These are phyloP conservation scores for Magnusiomyces suaveolens DNA, from an alignment of 1,139 yeast species.

Conservation along the genomic window DNA sequence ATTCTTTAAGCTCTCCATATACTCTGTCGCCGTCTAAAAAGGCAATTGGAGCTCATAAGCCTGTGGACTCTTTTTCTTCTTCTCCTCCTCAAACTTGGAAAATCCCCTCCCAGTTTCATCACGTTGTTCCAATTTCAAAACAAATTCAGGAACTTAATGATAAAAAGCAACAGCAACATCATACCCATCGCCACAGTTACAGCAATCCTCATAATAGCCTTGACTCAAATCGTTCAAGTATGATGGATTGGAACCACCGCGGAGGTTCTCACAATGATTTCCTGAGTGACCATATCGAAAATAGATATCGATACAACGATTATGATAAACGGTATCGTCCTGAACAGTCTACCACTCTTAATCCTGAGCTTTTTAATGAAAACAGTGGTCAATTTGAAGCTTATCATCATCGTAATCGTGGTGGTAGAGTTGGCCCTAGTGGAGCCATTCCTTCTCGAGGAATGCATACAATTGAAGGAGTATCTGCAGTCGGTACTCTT, in stretches of 20 bases:
- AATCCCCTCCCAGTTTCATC: background rate
- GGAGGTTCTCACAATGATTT: background rate
- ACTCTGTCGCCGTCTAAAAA: background rate
- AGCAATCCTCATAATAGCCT: background rate
- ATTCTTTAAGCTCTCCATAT: background rate
- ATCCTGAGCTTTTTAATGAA: slow-evolving; percentile 29
- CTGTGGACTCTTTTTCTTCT: background rate
- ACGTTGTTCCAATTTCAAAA: slow-evolving; percentile 4
- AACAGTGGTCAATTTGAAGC: slow-evolving; percentile 27
- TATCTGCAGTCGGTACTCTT: background rate
- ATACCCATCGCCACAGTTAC: slow-evolving; percentile 1
- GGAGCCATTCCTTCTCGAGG: background rate
- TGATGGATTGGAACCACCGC: background rate
- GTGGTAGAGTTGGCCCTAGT: background rate
- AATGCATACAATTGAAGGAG: background rate
- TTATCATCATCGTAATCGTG: background rate
- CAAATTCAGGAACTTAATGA: slow-evolving; percentile 7
- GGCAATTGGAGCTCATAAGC: background rate
- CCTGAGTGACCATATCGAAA: slow-evolving; percentile 7
- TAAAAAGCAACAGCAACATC: slow-evolving; percentile 15
- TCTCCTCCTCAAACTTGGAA: background rate
- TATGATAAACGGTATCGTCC: slow-evolving; percentile 26
- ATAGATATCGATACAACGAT: slow-evolving; percentile 25
- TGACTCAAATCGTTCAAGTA: background rate
- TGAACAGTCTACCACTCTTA: slow-evolving; percentile 21